Evolutionary conservation across 129 eudicot genomes (phyloP).

Genomic region (Saussurea involucrata): DNA sequence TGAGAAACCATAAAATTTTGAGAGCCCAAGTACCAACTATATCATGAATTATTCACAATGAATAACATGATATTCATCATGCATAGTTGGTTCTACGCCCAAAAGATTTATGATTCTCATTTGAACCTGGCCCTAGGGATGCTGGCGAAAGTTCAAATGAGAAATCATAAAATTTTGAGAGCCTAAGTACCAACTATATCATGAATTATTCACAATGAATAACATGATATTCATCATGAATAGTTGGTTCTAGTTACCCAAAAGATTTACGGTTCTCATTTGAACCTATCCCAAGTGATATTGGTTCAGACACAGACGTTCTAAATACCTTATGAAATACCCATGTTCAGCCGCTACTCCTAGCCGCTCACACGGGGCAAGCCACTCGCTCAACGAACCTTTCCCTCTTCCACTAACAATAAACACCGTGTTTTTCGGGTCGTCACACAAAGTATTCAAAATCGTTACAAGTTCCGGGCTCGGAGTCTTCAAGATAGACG

Average conservation of each 20-base stretch:
- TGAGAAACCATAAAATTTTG: too few relatives aligned
- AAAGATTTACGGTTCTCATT: not conserved
- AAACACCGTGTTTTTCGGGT: slow-evolving; percentile 76
- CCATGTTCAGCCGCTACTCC: slow-evolving; percentile 94
- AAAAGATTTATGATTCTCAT: too few relatives aligned
- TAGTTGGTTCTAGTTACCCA: too few relatives aligned
- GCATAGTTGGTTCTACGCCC: too few relatives aligned
- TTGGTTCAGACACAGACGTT: not conserved
- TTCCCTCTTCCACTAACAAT: slow-evolving; percentile 79
- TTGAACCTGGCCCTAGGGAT: too few relatives aligned
- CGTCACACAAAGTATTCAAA: slow-evolving; percentile 52
- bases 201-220: not conserved
- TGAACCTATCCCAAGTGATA: too few relatives aligned
- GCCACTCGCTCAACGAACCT: slow-evolving; percentile 61
- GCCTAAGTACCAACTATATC: not conserved
- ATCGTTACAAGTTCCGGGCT: slow-evolving; percentile 47
- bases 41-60: too few relatives aligned
- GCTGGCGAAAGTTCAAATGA: not conserved
- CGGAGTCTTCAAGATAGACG: slow-evolving; percentile 47
- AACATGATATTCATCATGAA: too few relatives aligned
- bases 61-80: too few relatives aligned
- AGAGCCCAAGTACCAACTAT: too few relatives aligned
- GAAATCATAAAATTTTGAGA: not conserved
- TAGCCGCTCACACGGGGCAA: slow-evolving; percentile 58
- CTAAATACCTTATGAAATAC: slow-evolving; percentile 57